Evolutionary conservation across 1,139 yeast genomes (phyloP).

Genomic region (Geotrichum histeridarum): DNA sequence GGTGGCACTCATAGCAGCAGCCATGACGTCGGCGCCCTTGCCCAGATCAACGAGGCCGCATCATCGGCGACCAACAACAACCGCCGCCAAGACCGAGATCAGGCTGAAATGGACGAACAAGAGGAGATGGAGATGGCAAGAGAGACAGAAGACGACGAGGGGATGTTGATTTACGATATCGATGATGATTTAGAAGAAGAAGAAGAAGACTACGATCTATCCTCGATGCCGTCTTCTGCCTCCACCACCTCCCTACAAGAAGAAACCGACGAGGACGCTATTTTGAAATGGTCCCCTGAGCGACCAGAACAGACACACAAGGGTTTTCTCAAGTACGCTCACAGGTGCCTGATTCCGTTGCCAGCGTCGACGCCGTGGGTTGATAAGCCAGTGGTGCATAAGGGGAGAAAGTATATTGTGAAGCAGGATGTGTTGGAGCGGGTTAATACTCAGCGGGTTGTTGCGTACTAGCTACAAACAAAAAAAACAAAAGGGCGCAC

Average conservation of each 20-base stretch:
- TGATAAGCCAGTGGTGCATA: constrained; percentile 30
- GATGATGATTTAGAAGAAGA: background rate
- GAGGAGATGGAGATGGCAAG: too few relatives aligned
- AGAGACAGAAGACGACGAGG: too few relatives aligned
- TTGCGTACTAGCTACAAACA: too few relatives aligned
- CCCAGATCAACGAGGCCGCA: too few relatives aligned
- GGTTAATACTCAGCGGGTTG: background rate
- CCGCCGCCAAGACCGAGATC: too few relatives aligned
- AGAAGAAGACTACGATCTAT: background rate
- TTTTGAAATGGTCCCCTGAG: constrained; percentile 31
- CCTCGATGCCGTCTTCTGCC: background rate
- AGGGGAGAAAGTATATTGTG: constrained; percentile 29
- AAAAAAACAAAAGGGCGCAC: background rate
- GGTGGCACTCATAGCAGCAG: too few relatives aligned
- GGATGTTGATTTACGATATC: too few relatives aligned
- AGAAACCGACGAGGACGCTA: constrained; percentile 3
- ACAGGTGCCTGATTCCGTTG: constrained; percentile 32
- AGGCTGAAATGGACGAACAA: too few relatives aligned
- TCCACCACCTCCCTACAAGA: background rate
- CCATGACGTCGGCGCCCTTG: too few relatives aligned
- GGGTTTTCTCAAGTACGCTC: constrained; percentile 30
- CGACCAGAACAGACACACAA: constrained; percentile 22
- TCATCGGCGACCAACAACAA: too few relatives aligned
- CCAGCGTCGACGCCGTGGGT: constrained; percentile 34
- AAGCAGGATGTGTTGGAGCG: constrained; percentile 18